These are phyloP conservation scores for Cutaneotrichosporon spelunceum DNA, from an alignment of 1,284 basidiomycete species.

Conservation along the genomic window DNA sequence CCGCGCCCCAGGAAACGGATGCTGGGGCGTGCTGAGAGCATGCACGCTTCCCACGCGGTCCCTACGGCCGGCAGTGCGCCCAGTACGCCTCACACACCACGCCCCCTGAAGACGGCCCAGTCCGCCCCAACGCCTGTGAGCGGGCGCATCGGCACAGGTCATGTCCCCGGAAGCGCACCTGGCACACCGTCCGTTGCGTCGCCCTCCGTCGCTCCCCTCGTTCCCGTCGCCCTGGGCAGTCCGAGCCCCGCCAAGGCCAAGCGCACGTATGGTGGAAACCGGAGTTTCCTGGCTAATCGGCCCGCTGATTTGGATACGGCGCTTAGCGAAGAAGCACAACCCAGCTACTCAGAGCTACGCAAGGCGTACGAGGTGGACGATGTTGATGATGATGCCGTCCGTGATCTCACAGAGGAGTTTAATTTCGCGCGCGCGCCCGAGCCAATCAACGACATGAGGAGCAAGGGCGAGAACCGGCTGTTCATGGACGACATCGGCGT, in stretches of 20 bases:
- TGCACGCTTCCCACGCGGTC: slow-evolving; percentile 20
- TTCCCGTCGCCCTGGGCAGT: slow-evolving; percentile 7
- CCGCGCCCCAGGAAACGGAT: slow-evolving; percentile 27
- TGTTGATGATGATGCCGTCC: slow-evolving; percentile 21
- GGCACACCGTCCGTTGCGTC: slow-evolving; percentile 6
- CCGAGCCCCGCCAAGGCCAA: slow-evolving; percentile 26
- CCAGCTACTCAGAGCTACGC: slow-evolving; percentile 46
- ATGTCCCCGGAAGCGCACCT: slow-evolving; percentile 1
- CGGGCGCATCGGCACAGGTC: slow-evolving; percentile 4
- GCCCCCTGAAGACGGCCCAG: slow-evolving; percentile 7
- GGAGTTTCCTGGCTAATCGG: slow-evolving; percentile 25
- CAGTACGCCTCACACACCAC: slow-evolving; percentile 11
- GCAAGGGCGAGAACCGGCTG: slow-evolving; percentile 46
- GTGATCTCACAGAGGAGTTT: slow-evolving; percentile 31
- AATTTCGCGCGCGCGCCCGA: slow-evolving; percentile 37
- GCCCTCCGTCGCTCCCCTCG: slow-evolving; percentile 9
- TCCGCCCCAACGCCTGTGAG: slow-evolving; percentile 21
- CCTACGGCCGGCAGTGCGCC: slow-evolving; percentile 6
- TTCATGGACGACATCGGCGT: slow-evolving; percentile 48
- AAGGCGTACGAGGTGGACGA: slow-evolving; percentile 46
- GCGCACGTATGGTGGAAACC: slow-evolving; percentile 36
- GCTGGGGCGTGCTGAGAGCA: slow-evolving; percentile 44
- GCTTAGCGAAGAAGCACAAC: slow-evolving; percentile 13
- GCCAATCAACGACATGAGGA: slow-evolving; percentile 45
- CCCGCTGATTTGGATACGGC: slow-evolving; percentile 16